A percentile compares a stretch with the other conserved stretches of the same genome.
phyloP scores from a whole-genome alignment of 2,329 filamentous ascomycete genomes.

The Clarireedia monteithiana region DNA sequence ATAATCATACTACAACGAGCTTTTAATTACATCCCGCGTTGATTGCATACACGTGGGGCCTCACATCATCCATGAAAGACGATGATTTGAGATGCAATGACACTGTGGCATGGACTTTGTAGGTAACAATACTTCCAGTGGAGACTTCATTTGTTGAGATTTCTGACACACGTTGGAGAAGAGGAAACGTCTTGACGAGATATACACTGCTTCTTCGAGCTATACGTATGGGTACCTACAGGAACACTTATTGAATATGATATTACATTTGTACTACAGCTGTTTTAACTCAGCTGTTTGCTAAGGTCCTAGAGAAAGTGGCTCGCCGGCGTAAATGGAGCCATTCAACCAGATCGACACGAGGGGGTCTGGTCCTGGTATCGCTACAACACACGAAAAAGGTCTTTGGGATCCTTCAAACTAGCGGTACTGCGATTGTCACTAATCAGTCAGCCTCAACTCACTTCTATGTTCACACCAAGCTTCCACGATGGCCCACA shows the following conservation, averaged over 20 bases:
- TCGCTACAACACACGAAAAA: neutral
- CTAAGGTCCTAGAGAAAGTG: neutral
- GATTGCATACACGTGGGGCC: conserved; percentile 7
- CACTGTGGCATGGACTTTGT: neutral
- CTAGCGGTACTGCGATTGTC: neutral
- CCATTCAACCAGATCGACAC: conserved; percentile 7
- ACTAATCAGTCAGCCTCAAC: conserved; percentile 2
- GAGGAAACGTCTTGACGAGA: neutral
- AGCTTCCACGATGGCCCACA: conserved; percentile 1
- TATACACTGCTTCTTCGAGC: neutral
- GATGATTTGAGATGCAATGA: conserved; percentile 8
- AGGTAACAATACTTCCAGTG: neutral
- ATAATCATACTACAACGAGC: conserved; percentile 5
- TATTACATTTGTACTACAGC: neutral
- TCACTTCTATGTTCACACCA: neutral
- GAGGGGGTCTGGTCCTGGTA: conserved; percentile 2
- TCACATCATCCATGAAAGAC: neutral
- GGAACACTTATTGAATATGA: neutral
- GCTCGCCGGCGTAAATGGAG: neutral
- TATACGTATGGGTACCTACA: conserved; percentile 3
- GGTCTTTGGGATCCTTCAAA: neutral
- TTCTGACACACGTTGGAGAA: neutral
- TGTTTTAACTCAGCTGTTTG: conserved; percentile 1
- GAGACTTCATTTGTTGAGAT: neutral
- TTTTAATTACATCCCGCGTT: conserved; percentile 6